Conservation (phyloP, 768 basidiomycete genomes). For the Fomitopsis serialis region DNA sequence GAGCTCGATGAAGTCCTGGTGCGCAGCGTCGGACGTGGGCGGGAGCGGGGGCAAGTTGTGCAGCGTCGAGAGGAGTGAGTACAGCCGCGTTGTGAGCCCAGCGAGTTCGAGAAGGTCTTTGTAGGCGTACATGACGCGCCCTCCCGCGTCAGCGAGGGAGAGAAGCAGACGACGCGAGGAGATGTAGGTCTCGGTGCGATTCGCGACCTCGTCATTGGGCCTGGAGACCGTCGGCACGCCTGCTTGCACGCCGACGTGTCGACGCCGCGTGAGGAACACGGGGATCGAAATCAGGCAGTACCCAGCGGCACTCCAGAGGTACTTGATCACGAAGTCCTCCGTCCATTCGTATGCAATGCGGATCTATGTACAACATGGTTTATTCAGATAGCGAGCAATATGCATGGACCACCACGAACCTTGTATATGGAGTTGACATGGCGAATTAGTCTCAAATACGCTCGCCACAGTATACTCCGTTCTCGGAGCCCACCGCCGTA, state of each 20-base stretch:
- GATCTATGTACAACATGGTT: constrained; percentile 40
- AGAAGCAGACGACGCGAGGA: constrained; percentile 87
- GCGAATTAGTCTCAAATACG: constrained; percentile 76
- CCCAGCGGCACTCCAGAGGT: constrained; percentile 90
- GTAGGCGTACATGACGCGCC: constrained; percentile 93
- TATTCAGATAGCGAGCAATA: too few species aligned
- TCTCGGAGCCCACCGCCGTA: constrained; percentile 88
- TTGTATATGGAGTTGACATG: constrained; percentile 93
- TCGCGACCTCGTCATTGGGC: constrained; percentile 34
- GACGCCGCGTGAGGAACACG: constrained; percentile 62
- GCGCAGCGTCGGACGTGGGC: constrained; percentile 24
- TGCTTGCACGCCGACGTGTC: constrained; percentile 21
- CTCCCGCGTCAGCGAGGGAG: constrained; percentile 95
- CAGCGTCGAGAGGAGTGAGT: constrained; percentile 80
- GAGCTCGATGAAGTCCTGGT: constrained; percentile 52
- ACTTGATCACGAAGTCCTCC: constrained; percentile 96
- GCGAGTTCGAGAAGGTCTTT: constrained; percentile 95
- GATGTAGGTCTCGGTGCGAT: constrained; percentile 70
- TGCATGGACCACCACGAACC: too few species aligned
- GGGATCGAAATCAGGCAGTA: constrained; percentile 92
- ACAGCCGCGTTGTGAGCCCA: constrained; percentile 86
- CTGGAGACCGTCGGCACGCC: constrained; percentile 1
- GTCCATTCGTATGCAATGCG: constrained; percentile 93
- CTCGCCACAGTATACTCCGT: constrained; percentile 69
- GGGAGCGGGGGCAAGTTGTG: constrained; percentile 64